phyloP scores from a whole-genome alignment of 306 rosid species.

The Medicago ruthenica region DNA sequence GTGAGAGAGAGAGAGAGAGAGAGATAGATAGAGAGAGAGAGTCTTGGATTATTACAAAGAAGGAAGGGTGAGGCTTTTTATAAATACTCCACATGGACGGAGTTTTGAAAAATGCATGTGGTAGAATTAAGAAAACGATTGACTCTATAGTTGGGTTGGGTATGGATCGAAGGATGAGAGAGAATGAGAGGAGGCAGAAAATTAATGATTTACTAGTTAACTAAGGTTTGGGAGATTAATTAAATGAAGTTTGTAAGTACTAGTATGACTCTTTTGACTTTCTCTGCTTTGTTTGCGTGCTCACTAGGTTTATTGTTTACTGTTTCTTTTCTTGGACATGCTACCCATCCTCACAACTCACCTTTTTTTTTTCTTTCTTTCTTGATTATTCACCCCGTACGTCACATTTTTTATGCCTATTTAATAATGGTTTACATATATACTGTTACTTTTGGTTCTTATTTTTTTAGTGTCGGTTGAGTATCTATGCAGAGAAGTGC shows the following conservation, averaged over 20 bases:
- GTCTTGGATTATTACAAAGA: slow-evolving; percentile 47
- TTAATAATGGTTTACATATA: too few species aligned
- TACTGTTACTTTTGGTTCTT: too few species aligned
- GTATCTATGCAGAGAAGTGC: too few species aligned
- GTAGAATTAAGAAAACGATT: slow-evolving; percentile 12
- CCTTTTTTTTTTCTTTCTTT: not conserved
- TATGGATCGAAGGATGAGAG: slow-evolving; percentile 3
- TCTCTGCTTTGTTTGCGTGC: slow-evolving; percentile 1
- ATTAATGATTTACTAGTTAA: slow-evolving; percentile 8
- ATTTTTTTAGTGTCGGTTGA: too few species aligned
- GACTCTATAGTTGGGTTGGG: slow-evolving; percentile 6
- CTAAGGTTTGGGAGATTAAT: not conserved
- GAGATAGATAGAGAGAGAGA: slow-evolving; percentile 25
- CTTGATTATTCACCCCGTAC: not conserved
- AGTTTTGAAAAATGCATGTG: slow-evolving; percentile 37
- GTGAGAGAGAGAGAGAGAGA: slow-evolving; percentile 34
- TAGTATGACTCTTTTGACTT: slow-evolving; percentile 39
- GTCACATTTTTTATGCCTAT: not conserved
- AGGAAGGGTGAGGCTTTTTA: slow-evolving; percentile 62
- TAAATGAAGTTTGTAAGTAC: not conserved
- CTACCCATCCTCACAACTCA: not conserved
- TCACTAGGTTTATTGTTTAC: not conserved
- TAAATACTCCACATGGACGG: slow-evolving; percentile 48
- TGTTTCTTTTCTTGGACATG: not conserved
- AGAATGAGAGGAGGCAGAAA: not conserved